Base-by-base conservation (phyloP, 2,329 filamentous ascomycete species). In the Botrytis pseudocinerea region DNA sequence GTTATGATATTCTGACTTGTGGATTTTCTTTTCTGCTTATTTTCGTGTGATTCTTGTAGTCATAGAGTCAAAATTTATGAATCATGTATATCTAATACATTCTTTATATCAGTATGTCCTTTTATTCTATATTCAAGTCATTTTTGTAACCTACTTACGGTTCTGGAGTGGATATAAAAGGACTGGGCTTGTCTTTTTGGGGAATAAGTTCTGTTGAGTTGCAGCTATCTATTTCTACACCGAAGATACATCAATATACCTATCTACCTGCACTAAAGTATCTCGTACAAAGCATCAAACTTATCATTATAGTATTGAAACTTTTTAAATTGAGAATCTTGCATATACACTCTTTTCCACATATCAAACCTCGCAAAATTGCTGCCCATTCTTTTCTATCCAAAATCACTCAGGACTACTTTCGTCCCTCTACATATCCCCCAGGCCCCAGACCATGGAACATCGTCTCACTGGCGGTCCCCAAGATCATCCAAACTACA, bases 141-240 rank as follows among this genome's bases (percentile, higher is more conserved):
- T 28, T 18, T n/a, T 16, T 54, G 51, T 0, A 2, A 8, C 7
- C 14, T 0, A 0, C 16, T 54, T 54, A 2, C 51, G 16, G 6
- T 54, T 18, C 14, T 2, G 0, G 1, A 54, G 18, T 54, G 51
- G n/a, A 54, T 8, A 28, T 0, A 54, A 54, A 54, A 54, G 14
- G 2, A n/a, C 51, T 54, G n/a, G 6, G n/a, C 1, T 28, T 5
- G 12, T 18, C 25, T 54, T 25, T 28, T 54, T 54, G 16, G 51
- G n/a, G 7, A n/a, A 54, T 16, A n/a, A 28, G n/a, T 28, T 28
- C n/a, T 54, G 51, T 18, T 16, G 14, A 54, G 51, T 28, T 28
- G n/a, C 1, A 54, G 28, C n/a, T 1, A 0, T 14, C 4, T 10
- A 2, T n/a, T 51, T n/a, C 25, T 14, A 14, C 0, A 14, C 14